Evolutionary conservation across 345 rosid genomes (phyloP).

Genomic region (Ceriops decandra): DNA sequence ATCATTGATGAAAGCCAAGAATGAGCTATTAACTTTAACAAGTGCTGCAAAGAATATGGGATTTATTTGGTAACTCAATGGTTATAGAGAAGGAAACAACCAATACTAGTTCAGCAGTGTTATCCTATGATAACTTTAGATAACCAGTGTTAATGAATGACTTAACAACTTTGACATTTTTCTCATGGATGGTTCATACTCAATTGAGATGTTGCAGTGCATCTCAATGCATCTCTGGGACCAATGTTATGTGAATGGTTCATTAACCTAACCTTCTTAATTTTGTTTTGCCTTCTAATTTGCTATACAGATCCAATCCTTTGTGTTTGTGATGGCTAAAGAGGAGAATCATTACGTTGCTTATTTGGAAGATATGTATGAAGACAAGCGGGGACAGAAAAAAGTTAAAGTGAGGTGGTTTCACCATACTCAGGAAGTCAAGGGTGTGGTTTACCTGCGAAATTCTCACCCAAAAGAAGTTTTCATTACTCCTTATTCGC

Average conservation of each 20-base stretch:
- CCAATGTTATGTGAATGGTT: not conserved
- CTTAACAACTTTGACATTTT: not conserved
- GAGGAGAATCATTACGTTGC: constrained; percentile 78
- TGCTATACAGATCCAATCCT: constrained; percentile 66
- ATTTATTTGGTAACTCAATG: not conserved
- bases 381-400: constrained; percentile 88
- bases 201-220: not conserved
- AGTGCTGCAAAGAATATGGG: not conserved
- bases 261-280: constrained; percentile 18
- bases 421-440: constrained; percentile 86
- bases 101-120: not conserved
- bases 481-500: constrained; percentile 85
- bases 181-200: not conserved
- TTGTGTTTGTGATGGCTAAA: constrained; percentile 91
- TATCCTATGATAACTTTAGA: not conserved
- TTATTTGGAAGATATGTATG: constrained; percentile 97
- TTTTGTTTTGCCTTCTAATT: constrained; percentile 7
- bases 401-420: constrained; percentile 98
- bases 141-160: not conserved
- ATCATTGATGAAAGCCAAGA: not conserved
- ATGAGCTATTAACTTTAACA: not conserved
- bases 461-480: constrained; percentile 88
- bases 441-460: constrained; percentile 61
- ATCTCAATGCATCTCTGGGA: not conserved
- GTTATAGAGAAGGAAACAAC: not conserved